Percentiles rank a stretch among this genome's conserved stretches.
phyloP scores from a whole-genome alignment of 768 basidiomycete genomes.

The Baorangia bicolor region DNA sequence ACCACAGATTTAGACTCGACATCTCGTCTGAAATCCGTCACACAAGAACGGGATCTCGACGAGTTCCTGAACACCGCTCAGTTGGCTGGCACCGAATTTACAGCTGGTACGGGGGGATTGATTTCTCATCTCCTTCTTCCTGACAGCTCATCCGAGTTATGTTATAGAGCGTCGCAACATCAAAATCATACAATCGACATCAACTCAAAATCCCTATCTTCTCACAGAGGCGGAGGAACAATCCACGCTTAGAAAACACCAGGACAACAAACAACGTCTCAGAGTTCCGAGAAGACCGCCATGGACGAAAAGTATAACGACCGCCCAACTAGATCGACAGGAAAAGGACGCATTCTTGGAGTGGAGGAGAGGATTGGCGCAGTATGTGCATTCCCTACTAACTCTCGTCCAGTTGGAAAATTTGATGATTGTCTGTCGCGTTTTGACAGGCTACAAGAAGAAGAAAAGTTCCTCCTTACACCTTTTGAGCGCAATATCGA shows the following conservation, averaged over 20 bases:
- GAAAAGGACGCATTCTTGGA: slow-evolving; percentile 90
- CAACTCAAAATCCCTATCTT: slow-evolving; percentile 79
- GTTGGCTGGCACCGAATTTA: slow-evolving; percentile 93
- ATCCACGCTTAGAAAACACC: slow-evolving; percentile 69
- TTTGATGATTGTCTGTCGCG: background rate
- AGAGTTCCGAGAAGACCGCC: slow-evolving; percentile 87
- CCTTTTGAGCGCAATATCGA: slow-evolving; percentile 97
- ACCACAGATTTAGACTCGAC: slow-evolving; percentile 70
- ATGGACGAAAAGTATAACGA: slow-evolving; percentile 83
- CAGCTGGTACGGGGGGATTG: slow-evolving; percentile 65
- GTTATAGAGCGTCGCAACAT: slow-evolving; percentile 71
- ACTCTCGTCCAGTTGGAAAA: background rate
- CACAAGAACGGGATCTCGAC: slow-evolving; percentile 93
- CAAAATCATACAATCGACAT: slow-evolving; percentile 63
- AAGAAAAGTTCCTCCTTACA: slow-evolving; percentile 83
- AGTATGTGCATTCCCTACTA: slow-evolving; percentile 51
- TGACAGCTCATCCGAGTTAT: slow-evolving; percentile 3
- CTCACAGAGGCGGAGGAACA: slow-evolving; percentile 81
- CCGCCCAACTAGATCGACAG: slow-evolving; percentile 77
- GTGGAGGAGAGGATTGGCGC: slow-evolving; percentile 90
- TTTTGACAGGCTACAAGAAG: slow-evolving; percentile 72
- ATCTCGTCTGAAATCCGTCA: slow-evolving; percentile 81
- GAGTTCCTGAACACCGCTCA: slow-evolving; percentile 96
- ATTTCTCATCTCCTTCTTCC: background rate
- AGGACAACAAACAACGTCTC: slow-evolving; percentile 68